Base-by-base conservation (phyloP, 2,329 filamentous ascomycete genomes). In the Teratosphaeria destructans region DNA sequence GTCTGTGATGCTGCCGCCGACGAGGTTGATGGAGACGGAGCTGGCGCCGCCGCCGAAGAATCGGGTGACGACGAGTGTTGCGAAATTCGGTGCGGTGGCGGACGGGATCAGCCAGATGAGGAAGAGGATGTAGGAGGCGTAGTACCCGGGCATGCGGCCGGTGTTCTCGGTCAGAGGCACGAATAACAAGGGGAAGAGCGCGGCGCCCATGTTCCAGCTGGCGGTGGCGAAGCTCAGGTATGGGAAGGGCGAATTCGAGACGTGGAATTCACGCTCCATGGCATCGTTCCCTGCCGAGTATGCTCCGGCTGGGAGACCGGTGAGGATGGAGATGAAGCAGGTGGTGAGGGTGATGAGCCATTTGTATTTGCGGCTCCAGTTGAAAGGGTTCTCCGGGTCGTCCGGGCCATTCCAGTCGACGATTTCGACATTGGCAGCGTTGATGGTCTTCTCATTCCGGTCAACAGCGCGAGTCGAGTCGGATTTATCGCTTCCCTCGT, bases 381-480 rank as follows among this genome's bases (percentile, higher is more conserved):
- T 88, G 63, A 81, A 71, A 0, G 85, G 84, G 60, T 86, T 84
- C 37, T 77, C 71, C 0, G 79, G 79, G 53, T 73, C 70, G 58
- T 82, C 71, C 0, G 79, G 77, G 0, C 80, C 78, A 63, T 86
- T 81, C 81, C 83, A 88, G 60, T 78, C 79, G 14, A 87, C 79
- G 12, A 83, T 71, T n/a, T 56, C 34, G 8, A 56, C 23, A 61
- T 82, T 78, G 2, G 78, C 76, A 62, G 23, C 43, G 8, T 19
- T 10, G 5, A 10, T 49, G 1, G 43, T n/a, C 23, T 49, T 49
- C 7, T 23, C 43, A 11, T 49, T 49, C 43, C 43, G n/a, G 43
- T 49, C 43, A 49, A 49, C 43, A n/a, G 19, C 19, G n/a, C n/a
- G 43, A 49, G 43, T 49, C 19, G 43, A 23, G 10, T 49, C n/a